Evolutionary conservation across 1,139 yeast genomes (phyloP).

Genomic region (Eremothecium cymbalariae): DNA sequence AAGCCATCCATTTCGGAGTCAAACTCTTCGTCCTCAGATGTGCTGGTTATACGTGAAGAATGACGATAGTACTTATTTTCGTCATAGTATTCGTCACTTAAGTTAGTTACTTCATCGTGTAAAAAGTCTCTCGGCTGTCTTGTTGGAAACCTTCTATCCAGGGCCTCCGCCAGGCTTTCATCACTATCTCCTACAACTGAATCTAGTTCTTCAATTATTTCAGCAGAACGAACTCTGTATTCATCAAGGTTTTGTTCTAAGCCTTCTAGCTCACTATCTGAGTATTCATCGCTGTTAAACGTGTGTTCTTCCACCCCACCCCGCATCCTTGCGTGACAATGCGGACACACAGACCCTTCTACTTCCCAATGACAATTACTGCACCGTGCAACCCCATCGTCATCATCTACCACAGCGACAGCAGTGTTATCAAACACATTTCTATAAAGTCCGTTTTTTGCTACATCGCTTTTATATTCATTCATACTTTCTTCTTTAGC

Average conservation of each 20-base stretch:
- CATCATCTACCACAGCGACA: slow-evolving; percentile 47
- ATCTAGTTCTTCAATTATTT: slow-evolving; percentile 11
- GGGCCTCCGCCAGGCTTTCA: slow-evolving; percentile 15
- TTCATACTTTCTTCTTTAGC: slow-evolving; percentile 12
- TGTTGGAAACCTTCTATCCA: slow-evolving; percentile 8
- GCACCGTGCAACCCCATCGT: slow-evolving; percentile 76
- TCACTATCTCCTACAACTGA: slow-evolving; percentile 11
- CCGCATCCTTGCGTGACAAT: slow-evolving; percentile 34
- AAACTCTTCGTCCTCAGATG: slow-evolving; percentile 9
- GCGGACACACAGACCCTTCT: slow-evolving; percentile 41
- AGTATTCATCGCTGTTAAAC: slow-evolving; percentile 21
- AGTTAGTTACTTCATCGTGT: slow-evolving; percentile 10
- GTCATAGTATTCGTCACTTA: slow-evolving; percentile 9
- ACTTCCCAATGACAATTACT: slow-evolving; percentile 81
- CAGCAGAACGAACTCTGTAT: slow-evolving; percentile 12
- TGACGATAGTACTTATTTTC: slow-evolving; percentile 9
- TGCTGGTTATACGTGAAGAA: not conserved
- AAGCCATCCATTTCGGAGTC: slow-evolving; percentile 21
- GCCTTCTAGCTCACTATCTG: slow-evolving; percentile 25
- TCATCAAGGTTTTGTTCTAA: slow-evolving; percentile 19
- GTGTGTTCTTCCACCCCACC: slow-evolving; percentile 14
- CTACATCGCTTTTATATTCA: slow-evolving; percentile 37
- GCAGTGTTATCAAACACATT: slow-evolving; percentile 43
- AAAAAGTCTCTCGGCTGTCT: slow-evolving; percentile 4
- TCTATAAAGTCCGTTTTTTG: slow-evolving; percentile 38